phyloP scores from a whole-genome alignment of 2,329 filamentous ascomycete genomes.

The Dendryphion nanum region DNA sequence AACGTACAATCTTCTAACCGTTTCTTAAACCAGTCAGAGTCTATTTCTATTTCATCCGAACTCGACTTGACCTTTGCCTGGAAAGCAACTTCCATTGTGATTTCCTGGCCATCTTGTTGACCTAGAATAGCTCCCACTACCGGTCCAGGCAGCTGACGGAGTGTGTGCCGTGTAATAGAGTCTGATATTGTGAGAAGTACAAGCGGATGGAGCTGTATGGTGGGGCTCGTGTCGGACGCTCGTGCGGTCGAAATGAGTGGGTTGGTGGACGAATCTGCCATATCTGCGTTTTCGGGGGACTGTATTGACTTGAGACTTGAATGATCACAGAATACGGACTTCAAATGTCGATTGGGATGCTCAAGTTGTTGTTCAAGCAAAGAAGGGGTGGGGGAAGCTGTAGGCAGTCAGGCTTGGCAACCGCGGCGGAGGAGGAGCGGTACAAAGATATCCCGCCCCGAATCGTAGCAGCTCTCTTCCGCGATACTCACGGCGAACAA shows the following conservation, averaged over 20 bases:
- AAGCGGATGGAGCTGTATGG: conserved; percentile 85
- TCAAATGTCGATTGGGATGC: conserved; percentile 6
- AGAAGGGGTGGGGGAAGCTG: conserved; percentile 9
- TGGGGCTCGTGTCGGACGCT: conserved; percentile 68
- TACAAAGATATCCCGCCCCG: too few species aligned
- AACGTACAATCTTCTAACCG: conserved; percentile 80
- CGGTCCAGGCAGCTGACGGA: conserved; percentile 72
- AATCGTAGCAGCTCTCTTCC: too few species aligned
- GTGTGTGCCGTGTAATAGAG: conserved; percentile 86
- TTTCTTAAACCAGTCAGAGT: conserved; percentile 70
- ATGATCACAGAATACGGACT: too few species aligned
- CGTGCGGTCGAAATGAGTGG: conserved; percentile 45
- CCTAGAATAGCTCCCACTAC: conserved; percentile 87
- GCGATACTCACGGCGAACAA: too few species aligned
- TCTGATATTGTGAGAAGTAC: conserved; percentile 96
- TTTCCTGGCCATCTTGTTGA: conserved; percentile 83
- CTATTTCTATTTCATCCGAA: conserved; percentile 58
- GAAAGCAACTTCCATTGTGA: conserved; percentile 91
- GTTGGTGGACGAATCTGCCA: conserved; percentile 39
- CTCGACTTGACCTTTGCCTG: conserved; percentile 62
- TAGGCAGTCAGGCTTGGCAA: conserved; percentile 10
- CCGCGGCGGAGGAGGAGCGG: too few species aligned
- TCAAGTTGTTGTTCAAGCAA: conserved; percentile 5
- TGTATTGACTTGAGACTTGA: too few species aligned
- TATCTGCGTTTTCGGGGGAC: too few species aligned